A percentile compares a stretch with the other conserved stretches of the same genome.
These are phyloP conservation scores for Diddensiella santjacobensis DNA, from an alignment of 805 yeast genomes.

Conservation along the genomic window DNA sequence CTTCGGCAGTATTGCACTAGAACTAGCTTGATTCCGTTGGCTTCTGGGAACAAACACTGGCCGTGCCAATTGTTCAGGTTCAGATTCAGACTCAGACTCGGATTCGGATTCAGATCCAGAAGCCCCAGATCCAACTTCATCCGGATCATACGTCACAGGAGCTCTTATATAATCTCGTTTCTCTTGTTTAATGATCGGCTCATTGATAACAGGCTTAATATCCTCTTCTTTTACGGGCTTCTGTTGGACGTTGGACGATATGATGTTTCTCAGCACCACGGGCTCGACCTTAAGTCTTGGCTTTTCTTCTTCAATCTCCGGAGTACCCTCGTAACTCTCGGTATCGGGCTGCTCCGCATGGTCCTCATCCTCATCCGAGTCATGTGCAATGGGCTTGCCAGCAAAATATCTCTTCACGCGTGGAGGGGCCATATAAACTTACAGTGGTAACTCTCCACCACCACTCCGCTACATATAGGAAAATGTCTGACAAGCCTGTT, in stretches of 20 bases:
- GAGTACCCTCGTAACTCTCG: constrained; percentile 21
- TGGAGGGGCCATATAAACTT: not conserved
- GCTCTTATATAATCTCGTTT: constrained; percentile 8
- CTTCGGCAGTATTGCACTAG: constrained; percentile 10
- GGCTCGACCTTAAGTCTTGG: not conserved
- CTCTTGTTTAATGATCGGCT: constrained; percentile 14
- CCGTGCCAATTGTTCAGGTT: constrained; percentile 17
- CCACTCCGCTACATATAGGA: not conserved
- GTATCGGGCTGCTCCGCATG: constrained; percentile 23
- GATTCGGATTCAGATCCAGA: not conserved
- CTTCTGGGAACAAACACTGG: constrained; percentile 32
- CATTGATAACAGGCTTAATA: not conserved
- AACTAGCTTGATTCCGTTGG: constrained; percentile 21
- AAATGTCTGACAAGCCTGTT: constrained; percentile 10
- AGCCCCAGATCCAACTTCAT: constrained; percentile 21
- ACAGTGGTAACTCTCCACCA: not conserved
- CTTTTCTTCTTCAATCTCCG: constrained; percentile 19
- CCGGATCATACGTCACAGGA: constrained; percentile 24
- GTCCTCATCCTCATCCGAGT: constrained; percentile 23
- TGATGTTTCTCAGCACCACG: not conserved
- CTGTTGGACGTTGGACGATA: too few relatives aligned
- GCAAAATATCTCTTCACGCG: constrained; percentile 20
- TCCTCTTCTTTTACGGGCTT: not conserved
- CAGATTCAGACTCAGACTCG: constrained; percentile 11
- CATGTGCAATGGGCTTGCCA: constrained; percentile 19